Conservation (phyloP, 1,284 basidiomycete genomes). For the Sporisorium graminicola region DNA sequence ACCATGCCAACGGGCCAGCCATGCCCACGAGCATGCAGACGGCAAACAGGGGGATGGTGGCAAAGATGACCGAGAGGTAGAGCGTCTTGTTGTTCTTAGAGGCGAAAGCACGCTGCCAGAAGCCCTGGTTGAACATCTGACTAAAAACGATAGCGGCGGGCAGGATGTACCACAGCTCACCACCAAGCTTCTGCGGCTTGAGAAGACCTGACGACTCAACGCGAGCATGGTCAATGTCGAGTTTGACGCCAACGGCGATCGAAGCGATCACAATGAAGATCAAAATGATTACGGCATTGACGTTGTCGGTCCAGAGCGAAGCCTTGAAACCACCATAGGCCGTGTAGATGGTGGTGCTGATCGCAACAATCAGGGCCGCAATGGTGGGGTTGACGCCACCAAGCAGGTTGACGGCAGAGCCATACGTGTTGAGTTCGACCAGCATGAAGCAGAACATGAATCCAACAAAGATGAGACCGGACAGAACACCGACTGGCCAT, state of each 20-base stretch:
- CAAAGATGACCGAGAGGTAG: constrained; percentile 62
- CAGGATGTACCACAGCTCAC: constrained; percentile 68
- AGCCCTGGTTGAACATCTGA: constrained; percentile 70
- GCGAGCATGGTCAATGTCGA: constrained; percentile 58
- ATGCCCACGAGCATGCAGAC: constrained; percentile 69
- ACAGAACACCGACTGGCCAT: constrained; percentile 66
- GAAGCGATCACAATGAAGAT: constrained; percentile 65
- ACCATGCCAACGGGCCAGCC: constrained; percentile 65
- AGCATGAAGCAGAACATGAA: constrained; percentile 70
- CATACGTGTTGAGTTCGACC: constrained; percentile 69
- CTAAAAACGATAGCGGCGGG: constrained; percentile 65
- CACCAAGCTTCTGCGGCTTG: constrained; percentile 61
- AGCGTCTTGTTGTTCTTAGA: constrained; percentile 65
- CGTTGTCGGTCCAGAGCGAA: constrained; percentile 69
- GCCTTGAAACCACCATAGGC: constrained; percentile 70
- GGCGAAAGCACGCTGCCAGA: constrained; percentile 69
- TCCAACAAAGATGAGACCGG: constrained; percentile 64
- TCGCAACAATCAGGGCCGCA: constrained; percentile 66
- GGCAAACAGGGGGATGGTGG: constrained; percentile 65
- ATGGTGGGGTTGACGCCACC: constrained; percentile 63
- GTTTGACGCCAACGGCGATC: constrained; percentile 63
- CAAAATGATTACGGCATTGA: constrained; percentile 67
- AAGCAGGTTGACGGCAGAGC: constrained; percentile 57
- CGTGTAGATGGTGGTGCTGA: constrained; percentile 68
- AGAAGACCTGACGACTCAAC: constrained; percentile 62